phyloP scores from a whole-genome alignment of 768 basidiomycete species.

The Boletus reticulatus region DNA sequence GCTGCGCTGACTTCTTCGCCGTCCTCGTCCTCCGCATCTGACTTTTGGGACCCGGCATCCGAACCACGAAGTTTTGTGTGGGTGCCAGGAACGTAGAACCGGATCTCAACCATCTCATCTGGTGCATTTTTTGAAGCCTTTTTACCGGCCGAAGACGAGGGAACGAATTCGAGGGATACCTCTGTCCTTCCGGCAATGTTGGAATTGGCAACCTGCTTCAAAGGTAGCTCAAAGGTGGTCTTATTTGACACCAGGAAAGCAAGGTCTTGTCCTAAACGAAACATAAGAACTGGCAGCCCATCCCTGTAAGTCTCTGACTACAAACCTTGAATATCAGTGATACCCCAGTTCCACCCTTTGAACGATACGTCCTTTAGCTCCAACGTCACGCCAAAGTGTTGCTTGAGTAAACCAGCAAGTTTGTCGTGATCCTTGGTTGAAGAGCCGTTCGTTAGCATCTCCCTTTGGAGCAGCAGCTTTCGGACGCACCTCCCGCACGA shows the following conservation, averaged over 20 bases:
- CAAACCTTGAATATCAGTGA: conserved; percentile 89
- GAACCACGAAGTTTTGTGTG: conserved; percentile 60
- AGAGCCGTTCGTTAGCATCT: not conserved
- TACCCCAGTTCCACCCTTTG: conserved; percentile 99
- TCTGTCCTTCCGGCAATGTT: conserved; percentile 97
- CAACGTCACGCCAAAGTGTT: conserved; percentile 80
- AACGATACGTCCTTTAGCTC: conserved; percentile 85
- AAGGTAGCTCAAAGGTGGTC: conserved; percentile 86
- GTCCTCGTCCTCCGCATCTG: conserved; percentile 64
- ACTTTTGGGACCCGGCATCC: conserved; percentile 72
- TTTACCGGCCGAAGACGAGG: conserved; percentile 43
- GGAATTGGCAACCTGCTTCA: conserved; percentile 87
- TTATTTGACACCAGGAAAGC: conserved; percentile 88
- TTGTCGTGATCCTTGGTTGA: conserved; percentile 85
- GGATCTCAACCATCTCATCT: conserved; percentile 94
- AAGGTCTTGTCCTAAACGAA: conserved; percentile 73
- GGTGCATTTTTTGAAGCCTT: conserved; percentile 41
- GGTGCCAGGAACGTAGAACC: conserved; percentile 91
- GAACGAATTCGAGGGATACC: conserved; percentile 94
- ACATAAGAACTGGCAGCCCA: not conserved
- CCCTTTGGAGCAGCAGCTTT: not conserved
- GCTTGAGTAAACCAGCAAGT: conserved; percentile 75
- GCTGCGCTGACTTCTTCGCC: conserved; percentile 87
- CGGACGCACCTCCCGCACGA: conserved; percentile 71
- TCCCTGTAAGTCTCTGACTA: not conserved